These are phyloP conservation scores for Nakaseomyces sp. DNA, from an alignment of 1,139 yeast species.

Conservation along the genomic window DNA sequence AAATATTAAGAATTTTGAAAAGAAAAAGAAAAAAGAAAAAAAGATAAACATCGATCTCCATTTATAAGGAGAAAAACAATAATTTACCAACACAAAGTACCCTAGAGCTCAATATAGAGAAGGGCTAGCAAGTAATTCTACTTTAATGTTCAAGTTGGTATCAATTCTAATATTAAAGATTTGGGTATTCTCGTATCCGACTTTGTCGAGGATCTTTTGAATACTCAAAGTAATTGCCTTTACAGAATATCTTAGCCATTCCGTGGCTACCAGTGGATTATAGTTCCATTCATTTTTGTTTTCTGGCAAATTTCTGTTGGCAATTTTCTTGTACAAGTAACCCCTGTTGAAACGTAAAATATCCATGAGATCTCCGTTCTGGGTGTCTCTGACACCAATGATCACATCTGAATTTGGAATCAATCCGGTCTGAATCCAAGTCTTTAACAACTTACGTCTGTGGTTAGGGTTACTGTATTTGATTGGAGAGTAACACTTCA, in stretches of 20 bases:
- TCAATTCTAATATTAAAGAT: slow-evolving; percentile 17
- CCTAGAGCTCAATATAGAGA: not conserved
- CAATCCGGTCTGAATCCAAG: slow-evolving; percentile 29
- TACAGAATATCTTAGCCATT: slow-evolving; percentile 18
- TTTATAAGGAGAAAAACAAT: too few species aligned
- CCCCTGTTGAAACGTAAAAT: slow-evolving; percentile 18
- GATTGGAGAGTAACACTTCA: slow-evolving; percentile 26
- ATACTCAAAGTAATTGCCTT: not conserved
- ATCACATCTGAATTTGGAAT: slow-evolving; percentile 25
- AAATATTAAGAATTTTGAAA: too few species aligned
- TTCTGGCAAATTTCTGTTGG: slow-evolving; percentile 11
- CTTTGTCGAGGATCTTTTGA: slow-evolving; percentile 3
- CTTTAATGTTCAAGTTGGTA: slow-evolving; percentile 5
- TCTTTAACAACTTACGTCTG: slow-evolving; percentile 25
- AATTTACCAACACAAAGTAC: too few species aligned
- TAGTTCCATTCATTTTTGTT: slow-evolving; percentile 17
- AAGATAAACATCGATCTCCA: too few species aligned
- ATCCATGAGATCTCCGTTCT: slow-evolving; percentile 20
- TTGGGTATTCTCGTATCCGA: slow-evolving; percentile 9
- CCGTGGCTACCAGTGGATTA: slow-evolving; percentile 23
- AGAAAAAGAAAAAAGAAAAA: too few species aligned
- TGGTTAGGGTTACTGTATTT: slow-evolving; percentile 20
- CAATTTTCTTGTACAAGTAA: slow-evolving; percentile 12
- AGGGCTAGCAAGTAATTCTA: not conserved
- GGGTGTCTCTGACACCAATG: slow-evolving; percentile 24